Evolutionary conservation across 352 stramenopile species (phyloP), one percentile per base, ranked within the genome.

Genomic region (Globisporangium rhizosaccharum): DNA sequence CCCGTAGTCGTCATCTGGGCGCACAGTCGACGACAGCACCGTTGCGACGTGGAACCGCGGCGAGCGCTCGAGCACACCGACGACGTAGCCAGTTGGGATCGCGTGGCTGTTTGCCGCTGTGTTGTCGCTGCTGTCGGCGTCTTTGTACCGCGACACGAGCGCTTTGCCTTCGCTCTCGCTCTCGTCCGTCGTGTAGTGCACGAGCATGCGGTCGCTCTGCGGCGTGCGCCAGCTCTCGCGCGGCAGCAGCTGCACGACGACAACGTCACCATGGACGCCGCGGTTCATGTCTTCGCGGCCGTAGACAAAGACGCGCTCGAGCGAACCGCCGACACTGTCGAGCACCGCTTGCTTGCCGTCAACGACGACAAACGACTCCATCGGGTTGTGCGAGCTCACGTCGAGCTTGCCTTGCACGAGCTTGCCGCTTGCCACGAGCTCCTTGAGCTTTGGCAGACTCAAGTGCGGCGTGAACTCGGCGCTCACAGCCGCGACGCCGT

Each of bases 231-330:
- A 98, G 36, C 90, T 62, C 10, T 67, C 59, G 30, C 93, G 68
- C 0, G 86, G 73, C 42, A 98, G 72, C 39, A 99, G 67, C 57
- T 97, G 75, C 23, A 99, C 84, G 3, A 89, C 94, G 14, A 99
- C 97, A 12, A 96, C 69, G 76, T 99, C 97, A 28, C 97, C 97
- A 68, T 99, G 96, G 2, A 99, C 77, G 4, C 96, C 97, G 53
- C 97, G 88, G 75, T 99, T 99, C 63, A 98, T 93, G 59, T 95
- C 75, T 52, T 85, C 73, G 26, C 79, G 77, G 28, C 82, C 84
- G 58, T 78, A 86, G 0, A 92, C 66, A 69, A 90, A 90, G 18
- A 94, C 76, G 42, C 76, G 79, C 14, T 86, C 75, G 23, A 79
- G 14, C 23, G 47, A 20, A 18, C 53, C 44, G n/a, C 44, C 18